Evolutionary conservation across 768 basidiomycete species (phyloP), one percentile per base, ranked within the genome.

Genomic region (Collybia mongolica): DNA sequence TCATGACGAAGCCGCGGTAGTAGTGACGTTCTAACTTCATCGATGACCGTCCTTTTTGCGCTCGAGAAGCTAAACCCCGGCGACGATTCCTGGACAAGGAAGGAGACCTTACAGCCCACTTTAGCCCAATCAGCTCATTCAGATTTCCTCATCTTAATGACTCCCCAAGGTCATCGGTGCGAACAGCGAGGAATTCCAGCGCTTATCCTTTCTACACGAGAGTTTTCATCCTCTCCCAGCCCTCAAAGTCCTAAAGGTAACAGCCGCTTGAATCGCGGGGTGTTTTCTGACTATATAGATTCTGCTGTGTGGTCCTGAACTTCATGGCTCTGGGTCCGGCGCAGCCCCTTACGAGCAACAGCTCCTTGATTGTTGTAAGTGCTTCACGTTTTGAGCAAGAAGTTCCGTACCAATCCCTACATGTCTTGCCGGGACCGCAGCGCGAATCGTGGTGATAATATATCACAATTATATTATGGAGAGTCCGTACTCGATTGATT

Each of bases 21-120:
- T 17, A 67, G 67, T 0, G 62, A 69, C 5, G 48, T 41, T 14
- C 51, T 71, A 15, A 60, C 67, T 3, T 59, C 69, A 57, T 59
- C 68, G 1, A 61, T 71, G 65, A 66, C 65, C 3, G 67, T 69
- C 17, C 44, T 72, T 14, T 66, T 55, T 45, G 67, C 56, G 1
- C 54, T 72, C 1, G 67, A 72, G 39, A 52, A 53, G 12, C 39
- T 72, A 29, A 64, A 68, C 20, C 9, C 7, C 12, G 51, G 46
- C 5, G 62, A 63, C 22, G 52, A 61, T 18, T 28, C 47, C 0
- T 72, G 68, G 67, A 70, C 67, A 1, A 54, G 41, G 36, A 65
- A 66, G 32, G 56, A 67, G 5, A 62, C 53, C 5, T 72, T 3
- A 57, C 58, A 14, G 63, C 71, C 39, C 69, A 71, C 48, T 69